Evolutionary conservation across 116 monocot species (phyloP).

Genomic region (Dioscorea cayenensis): DNA sequence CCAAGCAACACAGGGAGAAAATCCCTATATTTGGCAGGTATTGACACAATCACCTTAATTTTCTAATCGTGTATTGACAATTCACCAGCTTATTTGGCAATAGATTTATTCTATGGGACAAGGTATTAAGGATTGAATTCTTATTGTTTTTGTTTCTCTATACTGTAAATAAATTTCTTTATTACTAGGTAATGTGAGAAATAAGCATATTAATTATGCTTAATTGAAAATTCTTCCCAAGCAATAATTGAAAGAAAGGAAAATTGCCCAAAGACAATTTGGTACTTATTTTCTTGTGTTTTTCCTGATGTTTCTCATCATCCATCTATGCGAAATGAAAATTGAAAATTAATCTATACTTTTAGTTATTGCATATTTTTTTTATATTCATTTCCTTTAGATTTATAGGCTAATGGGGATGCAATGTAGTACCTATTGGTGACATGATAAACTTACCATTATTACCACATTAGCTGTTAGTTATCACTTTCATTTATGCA

Average conservation of each 20-base stretch:
- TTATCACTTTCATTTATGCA: no score
- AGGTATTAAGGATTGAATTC: not conserved
- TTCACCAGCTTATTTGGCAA: not conserved
- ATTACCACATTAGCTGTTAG: no score
- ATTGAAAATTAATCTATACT: no score
- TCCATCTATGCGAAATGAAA: no score
- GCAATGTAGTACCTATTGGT: not conserved
- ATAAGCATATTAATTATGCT: not conserved
- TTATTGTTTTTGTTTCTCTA: not conserved
- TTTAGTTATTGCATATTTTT: no score
- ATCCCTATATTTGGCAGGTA: slow-evolving; percentile 99
- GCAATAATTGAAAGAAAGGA: no score
- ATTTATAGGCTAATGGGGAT: no score
- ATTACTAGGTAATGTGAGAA: not conserved
- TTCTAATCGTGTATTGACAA: not conserved
- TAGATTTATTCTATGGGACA: not conserved
- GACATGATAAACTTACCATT: no score
- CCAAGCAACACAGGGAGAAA: slow-evolving; percentile 98
- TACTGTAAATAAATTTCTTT: not conserved
- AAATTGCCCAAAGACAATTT: not conserved
- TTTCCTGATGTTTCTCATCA: no score
- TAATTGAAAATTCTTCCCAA: not conserved
- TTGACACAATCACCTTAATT: not conserved
- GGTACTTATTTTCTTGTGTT: no score
- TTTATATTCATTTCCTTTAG: no score